A percentile compares a stretch with the other conserved stretches of the same genome.
Conservation (phyloP, 1,284 basidiomycete genomes). For the Tausonia pullulans region DNA sequence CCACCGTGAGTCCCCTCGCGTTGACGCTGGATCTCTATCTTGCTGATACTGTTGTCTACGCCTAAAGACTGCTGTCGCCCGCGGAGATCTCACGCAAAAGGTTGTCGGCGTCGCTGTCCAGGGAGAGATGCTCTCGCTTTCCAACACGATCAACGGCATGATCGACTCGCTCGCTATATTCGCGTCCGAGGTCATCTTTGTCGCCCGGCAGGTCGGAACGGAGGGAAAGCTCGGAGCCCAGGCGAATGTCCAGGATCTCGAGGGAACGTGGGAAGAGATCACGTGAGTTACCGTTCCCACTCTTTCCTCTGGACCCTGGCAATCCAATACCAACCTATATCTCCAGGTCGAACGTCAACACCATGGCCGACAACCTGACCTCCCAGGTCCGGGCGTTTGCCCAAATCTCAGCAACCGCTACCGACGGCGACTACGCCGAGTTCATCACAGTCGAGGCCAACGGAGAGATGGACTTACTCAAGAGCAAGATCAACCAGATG, state of each 20-base stretch:
- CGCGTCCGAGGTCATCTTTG: slow-evolving; percentile 88
- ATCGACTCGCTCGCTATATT: slow-evolving; percentile 92
- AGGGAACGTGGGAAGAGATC: slow-evolving; percentile 98
- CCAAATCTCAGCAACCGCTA: slow-evolving; percentile 95
- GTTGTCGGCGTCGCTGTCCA: slow-evolving; percentile 84
- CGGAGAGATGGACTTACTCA: slow-evolving; percentile 98
- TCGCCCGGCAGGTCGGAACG: slow-evolving; percentile 87
- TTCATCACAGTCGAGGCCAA: slow-evolving; percentile 99
- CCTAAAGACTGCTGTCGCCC: slow-evolving; percentile 72
- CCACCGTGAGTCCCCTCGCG: slow-evolving; percentile 36
- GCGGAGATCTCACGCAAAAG: slow-evolving; percentile 87
- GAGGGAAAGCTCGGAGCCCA: slow-evolving; percentile 96
- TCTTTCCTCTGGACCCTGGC: background rate
- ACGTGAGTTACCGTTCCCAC: slow-evolving; percentile 53
- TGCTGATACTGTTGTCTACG: background rate
- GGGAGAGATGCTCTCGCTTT: slow-evolving; percentile 88
- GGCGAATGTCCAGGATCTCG: slow-evolving; percentile 91
- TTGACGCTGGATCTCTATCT: background rate
- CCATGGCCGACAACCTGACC: slow-evolving; percentile 52
- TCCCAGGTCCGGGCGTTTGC: slow-evolving; percentile 83
- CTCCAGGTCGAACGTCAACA: slow-evolving; percentile 74
- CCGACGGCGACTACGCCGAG: slow-evolving; percentile 96
- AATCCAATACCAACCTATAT: slow-evolving; percentile 17
- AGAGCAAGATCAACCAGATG: slow-evolving; percentile 80
- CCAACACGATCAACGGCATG: slow-evolving; percentile 64